Percentiles rank a stretch among this genome's conserved stretches.
Evolutionary conservation across 1,139 yeast genomes (phyloP).

Genomic region (Kodamaea ohmeri): DNA sequence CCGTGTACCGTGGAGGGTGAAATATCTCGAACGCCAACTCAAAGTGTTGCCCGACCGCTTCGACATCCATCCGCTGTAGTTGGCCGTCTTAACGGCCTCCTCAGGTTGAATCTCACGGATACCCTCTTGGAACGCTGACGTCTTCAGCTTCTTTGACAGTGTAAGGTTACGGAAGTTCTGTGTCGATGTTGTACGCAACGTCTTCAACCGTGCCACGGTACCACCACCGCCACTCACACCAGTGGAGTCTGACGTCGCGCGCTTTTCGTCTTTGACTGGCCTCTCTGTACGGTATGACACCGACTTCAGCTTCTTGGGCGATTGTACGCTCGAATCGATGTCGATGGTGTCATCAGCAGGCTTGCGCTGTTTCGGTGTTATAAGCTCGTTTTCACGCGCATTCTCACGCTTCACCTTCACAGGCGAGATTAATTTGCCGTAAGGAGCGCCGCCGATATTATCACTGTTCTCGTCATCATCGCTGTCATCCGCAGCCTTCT

Average conservation of each 20-base stretch:
- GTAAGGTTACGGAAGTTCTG: slow-evolving; percentile 45
- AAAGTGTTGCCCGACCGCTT: slow-evolving; percentile 79
- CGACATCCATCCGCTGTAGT: slow-evolving; percentile 91
- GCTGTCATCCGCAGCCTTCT: slow-evolving; percentile 9
- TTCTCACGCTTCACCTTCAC: slow-evolving; percentile 24
- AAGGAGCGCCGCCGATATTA: slow-evolving; percentile 5
- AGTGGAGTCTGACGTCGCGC: slow-evolving; percentile 31
- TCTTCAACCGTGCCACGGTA: slow-evolving; percentile 35
- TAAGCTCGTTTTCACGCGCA: slow-evolving; percentile 16
- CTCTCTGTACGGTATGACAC: slow-evolving; percentile 19
- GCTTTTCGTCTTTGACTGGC: slow-evolving; percentile 27
- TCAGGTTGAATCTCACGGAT: slow-evolving; percentile 72
- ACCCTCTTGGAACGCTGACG: slow-evolving; percentile 94
- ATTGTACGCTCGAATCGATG: slow-evolving; percentile 24
- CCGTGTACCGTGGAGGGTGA: slow-evolving; percentile 89
- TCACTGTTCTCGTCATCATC: slow-evolving; percentile 10
- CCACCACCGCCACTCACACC: slow-evolving; percentile 3
- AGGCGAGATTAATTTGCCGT: slow-evolving; percentile 23
- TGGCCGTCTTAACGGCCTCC: slow-evolving; percentile 75
- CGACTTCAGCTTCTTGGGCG: slow-evolving; percentile 37
- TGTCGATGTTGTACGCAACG: slow-evolving; percentile 43
- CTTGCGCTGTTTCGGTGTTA: slow-evolving; percentile 16
- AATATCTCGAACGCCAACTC: slow-evolving; percentile 91
- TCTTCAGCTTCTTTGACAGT: slow-evolving; percentile 55
- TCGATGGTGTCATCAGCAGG: too few species aligned